Base-by-base conservation (phyloP, 371 early-diverging fungal species). In the Rhizopus arrhizus region DNA sequence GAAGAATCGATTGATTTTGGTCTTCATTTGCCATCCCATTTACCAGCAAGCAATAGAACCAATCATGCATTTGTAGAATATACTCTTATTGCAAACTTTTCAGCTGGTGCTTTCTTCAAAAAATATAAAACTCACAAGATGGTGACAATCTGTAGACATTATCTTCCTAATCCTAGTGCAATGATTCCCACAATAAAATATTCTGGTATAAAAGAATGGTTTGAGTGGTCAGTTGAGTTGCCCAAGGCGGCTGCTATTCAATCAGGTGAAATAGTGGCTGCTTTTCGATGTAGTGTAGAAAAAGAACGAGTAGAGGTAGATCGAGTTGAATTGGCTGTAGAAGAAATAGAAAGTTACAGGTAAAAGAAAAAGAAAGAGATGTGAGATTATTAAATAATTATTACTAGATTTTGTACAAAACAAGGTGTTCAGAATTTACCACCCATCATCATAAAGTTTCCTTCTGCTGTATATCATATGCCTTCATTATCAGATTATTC, bases 181-280 rank as follows among this genome's bases (percentile, higher is more conserved):
- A 62, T 79, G 69, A 76, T 79, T n/a, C 80, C 80, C 35, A 70
- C 69, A 5, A 55, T 70, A 8, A 64, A 69, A 15, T 63, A 70
- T 16, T 53, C 65, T 32, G 75, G 73, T 35, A 69, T 72, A 5
- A 56, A 65, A 47, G 73, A 74, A 5, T 79, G 80, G 80, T 79
- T 79, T 56, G 80, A 76, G 53, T 79, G 77, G 73, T 70, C 71
- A 6, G 72, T 68, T 34, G 80, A 79, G 35, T 62, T 76, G 7
- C 77, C 80, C 3, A 79, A 74, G 53, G 77, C 80, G 3, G 56
- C 61, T 10, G 77, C 80, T 4, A 56, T 79, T 32, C 77, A 79
- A 42, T 64, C 73, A 10, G 77, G 80, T 7, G 80, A 79, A 48
- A 58, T 76, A 0, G 74, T 74, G 1, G 42, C 73, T 38, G 73